Conservation (phyloP, 2,329 filamentous ascomycete species). For the Aspergillus calidoustus region DNA sequence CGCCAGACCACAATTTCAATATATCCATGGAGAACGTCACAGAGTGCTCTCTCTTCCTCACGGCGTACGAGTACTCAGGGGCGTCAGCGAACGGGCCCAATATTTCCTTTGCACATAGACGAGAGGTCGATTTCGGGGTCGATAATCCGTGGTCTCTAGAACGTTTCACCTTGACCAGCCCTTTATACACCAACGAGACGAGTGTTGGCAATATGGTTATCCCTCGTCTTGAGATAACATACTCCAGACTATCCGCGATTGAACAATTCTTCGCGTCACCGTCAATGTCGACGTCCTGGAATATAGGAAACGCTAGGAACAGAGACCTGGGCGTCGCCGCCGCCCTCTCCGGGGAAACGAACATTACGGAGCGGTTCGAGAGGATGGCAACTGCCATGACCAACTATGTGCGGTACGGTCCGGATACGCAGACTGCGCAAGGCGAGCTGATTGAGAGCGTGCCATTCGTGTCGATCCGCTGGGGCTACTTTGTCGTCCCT, state of each 20-base stretch:
- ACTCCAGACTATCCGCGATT: constrained; percentile 7
- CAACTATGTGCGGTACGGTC: constrained; percentile 18
- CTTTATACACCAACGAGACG: constrained; percentile 14
- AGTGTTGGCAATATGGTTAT: constrained; percentile 13
- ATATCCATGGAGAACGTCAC: constrained; percentile 18
- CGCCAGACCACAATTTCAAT: constrained; percentile 7
- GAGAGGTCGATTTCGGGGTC: constrained; percentile 19
- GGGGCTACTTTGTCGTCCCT: constrained; percentile 22
- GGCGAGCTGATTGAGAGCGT: constrained; percentile 16
- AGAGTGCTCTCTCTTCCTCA: constrained; percentile 20
- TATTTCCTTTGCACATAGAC: constrained; percentile 13
- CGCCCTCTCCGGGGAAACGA: constrained; percentile 12
- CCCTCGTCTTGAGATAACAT: constrained; percentile 15
- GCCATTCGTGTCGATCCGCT: constrained; percentile 23
- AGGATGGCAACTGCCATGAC: constrained; percentile 23
- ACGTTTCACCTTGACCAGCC: no score
- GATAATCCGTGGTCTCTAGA: constrained; percentile 12
- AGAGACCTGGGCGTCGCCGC: constrained; percentile 18
- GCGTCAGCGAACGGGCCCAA: constrained; percentile 19
- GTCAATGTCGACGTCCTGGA: constrained; percentile 15
- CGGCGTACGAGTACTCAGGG: constrained; percentile 18
- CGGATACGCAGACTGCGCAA: constrained; percentile 15
- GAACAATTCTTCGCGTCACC: constrained; percentile 19
- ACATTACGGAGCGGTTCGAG: constrained; percentile 19
- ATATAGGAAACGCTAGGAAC: constrained; percentile 12